These are phyloP conservation scores for Mortierella sp. DNA, from an alignment of 371 early-diverging fungal species.

Conservation along the genomic window DNA sequence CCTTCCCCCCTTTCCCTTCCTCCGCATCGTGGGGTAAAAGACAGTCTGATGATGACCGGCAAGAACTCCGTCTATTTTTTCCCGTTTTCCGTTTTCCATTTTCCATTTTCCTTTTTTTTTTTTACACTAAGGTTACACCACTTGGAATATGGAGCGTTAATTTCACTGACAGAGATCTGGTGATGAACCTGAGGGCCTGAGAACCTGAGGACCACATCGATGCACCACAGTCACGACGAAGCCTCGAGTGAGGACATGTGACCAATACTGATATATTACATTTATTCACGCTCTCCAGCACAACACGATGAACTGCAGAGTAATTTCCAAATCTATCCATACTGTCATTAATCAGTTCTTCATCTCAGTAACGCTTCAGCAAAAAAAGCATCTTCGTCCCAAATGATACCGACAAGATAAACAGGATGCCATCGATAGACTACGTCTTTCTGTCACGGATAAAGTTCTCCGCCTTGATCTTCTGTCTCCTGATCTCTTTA, in stretches of 20 bases:
- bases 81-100: not conserved
- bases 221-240: too few relatives aligned
- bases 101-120: not conserved
- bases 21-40: not conserved
- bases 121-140: not conserved
- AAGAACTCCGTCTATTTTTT: constrained; percentile 2
- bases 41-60: not conserved
- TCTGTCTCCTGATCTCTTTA: constrained; percentile 73
- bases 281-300: constrained; percentile 13
- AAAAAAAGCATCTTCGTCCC: not conserved
- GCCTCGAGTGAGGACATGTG: not conserved
- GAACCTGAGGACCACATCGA: too few relatives aligned
- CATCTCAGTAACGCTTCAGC: too few relatives aligned
- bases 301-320: not conserved
- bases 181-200: too few relatives aligned
- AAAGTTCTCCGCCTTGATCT: constrained; percentile 81
- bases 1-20: not conserved
- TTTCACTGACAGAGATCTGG: not conserved
- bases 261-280: constrained; percentile 8
- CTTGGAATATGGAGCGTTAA: not conserved
- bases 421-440: not conserved
- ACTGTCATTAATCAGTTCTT: not conserved
- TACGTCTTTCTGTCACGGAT: constrained; percentile 85
- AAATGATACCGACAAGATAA: not conserved
- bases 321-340: not conserved